Percentiles rank a stretch among this genome's conserved stretches.
These are phyloP conservation scores for Carallia brachiata DNA, from an alignment of 345 rosid genomes.

Conservation along the genomic window DNA sequence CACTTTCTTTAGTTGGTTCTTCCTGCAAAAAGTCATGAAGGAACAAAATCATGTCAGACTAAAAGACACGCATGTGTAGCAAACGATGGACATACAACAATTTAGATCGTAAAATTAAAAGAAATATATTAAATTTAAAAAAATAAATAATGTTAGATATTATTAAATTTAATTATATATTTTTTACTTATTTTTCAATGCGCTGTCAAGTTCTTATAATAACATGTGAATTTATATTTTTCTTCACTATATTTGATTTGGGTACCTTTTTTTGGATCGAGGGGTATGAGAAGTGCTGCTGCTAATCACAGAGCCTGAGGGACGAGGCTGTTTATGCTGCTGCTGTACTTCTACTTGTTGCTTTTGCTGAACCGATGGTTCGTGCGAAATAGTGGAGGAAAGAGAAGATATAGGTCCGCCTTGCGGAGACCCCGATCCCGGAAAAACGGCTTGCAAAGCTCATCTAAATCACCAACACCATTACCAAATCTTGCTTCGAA, in stretches of 20 bases:
- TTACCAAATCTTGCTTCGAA: slow-evolving; percentile 36
- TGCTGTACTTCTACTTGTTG: slow-evolving; percentile 16
- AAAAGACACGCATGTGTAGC: no score
- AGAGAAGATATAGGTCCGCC: slow-evolving; percentile 33
- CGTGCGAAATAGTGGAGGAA: slow-evolving; percentile 36
- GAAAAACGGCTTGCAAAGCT: slow-evolving; percentile 69
- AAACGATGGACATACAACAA: no score
- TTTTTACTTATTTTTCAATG: no score
- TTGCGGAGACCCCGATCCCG: slow-evolving; percentile 40
- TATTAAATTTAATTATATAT: no score
- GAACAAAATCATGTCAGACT: background rate
- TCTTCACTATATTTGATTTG: no score
- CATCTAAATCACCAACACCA: slow-evolving; percentile 57
- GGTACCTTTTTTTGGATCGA: slow-evolving; percentile 86
- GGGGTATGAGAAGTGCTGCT: slow-evolving; percentile 47
- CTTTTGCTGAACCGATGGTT: slow-evolving; percentile 12
- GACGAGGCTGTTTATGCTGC: slow-evolving; percentile 30
- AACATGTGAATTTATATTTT: no score
- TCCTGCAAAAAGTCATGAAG: slow-evolving; percentile 39
- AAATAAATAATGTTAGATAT: no score
- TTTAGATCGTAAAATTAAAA: no score
- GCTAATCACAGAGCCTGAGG: slow-evolving; percentile 24
- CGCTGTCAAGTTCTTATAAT: no score
- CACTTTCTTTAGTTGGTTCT: slow-evolving; percentile 78
- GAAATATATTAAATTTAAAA: no score